A percentile compares a stretch with the other conserved stretches of the same genome.
phyloP scores from a whole-genome alignment of 495 filamentous ascomycete genomes.

The Lophium mytilinum region DNA sequence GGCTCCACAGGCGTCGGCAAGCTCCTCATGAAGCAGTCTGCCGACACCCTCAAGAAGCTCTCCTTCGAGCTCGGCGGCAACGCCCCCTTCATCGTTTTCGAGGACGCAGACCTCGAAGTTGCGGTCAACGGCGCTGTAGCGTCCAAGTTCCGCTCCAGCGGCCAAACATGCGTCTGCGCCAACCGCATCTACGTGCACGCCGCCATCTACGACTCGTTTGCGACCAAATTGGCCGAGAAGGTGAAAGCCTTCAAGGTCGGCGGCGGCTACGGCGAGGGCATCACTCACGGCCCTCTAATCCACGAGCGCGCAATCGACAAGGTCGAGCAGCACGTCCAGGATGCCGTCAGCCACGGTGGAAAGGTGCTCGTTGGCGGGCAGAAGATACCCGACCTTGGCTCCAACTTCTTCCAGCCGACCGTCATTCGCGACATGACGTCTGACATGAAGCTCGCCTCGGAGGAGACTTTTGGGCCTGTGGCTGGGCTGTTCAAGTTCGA shows the following conservation, averaged over 20 bases:
- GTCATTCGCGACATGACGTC: constrained; percentile 38
- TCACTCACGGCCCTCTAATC: constrained; percentile 39
- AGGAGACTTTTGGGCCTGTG: constrained; percentile 55
- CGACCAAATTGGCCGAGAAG: constrained; percentile 33
- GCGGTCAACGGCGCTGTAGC: constrained; percentile 52
- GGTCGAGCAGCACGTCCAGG: constrained; percentile 33
- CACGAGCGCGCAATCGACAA: constrained; percentile 37
- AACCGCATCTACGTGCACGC: constrained; percentile 64
- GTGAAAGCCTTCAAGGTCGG: constrained; percentile 38
- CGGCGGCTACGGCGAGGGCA: constrained; percentile 34
- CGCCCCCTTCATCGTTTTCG: constrained; percentile 66
- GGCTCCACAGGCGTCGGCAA: constrained; percentile 60
- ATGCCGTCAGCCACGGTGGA: constrained; percentile 34
- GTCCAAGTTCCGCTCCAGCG: constrained; percentile 59
- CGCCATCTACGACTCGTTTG: constrained; percentile 40
- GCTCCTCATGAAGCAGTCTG: constrained; percentile 50
- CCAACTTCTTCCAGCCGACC: constrained; percentile 47
- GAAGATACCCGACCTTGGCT: constrained; percentile 33
- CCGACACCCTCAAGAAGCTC: constrained; percentile 60
- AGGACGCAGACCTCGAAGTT: constrained; percentile 60
- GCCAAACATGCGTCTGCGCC: constrained; percentile 68
- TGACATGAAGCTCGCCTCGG: constrained; percentile 43
- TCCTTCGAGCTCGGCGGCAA: constrained; percentile 70
- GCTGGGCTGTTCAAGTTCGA: constrained; percentile 44
- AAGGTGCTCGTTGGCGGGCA: constrained; percentile 39